Evolutionary conservation across 2,329 filamentous ascomycete genomes (phyloP).

Genomic region (Aspergillus bombycis): DNA sequence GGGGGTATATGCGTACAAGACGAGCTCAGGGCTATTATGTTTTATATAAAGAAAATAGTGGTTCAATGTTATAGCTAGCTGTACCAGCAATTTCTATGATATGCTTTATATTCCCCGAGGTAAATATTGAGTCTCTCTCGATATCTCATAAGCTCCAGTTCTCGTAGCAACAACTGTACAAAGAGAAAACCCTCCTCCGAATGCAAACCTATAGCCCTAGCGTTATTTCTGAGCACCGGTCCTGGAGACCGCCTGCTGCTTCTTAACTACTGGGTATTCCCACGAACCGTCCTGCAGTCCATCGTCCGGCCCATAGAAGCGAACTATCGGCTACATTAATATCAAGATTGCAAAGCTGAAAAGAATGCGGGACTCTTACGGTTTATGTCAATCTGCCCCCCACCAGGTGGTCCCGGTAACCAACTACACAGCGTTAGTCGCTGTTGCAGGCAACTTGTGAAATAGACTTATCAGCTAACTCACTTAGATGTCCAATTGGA

Average conservation of each 20-base stretch:
- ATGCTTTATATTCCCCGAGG: neutral
- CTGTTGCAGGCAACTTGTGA: neutral
- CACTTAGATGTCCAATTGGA: constrained; percentile 26
- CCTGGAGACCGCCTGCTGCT: neutral
- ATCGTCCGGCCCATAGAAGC: neutral
- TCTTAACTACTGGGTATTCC: neutral
- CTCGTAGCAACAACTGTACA: neutral
- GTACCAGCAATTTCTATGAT: neutral
- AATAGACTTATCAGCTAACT: neutral
- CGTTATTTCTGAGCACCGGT: neutral
- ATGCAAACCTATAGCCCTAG: neutral
- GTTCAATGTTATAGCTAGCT: neutral
- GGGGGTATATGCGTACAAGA: neutral
- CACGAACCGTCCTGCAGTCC: neutral
- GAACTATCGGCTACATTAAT: neutral
- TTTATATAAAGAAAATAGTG: neutral
- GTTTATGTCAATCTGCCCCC: neutral
- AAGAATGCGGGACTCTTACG: neutral
- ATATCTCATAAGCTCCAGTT: neutral
- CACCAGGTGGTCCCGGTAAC: neutral
- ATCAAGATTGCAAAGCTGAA: neutral
- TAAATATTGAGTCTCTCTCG: accelerated
- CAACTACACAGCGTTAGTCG: neutral
- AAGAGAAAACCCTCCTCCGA: neutral
- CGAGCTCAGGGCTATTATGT: neutral